phyloP scores from a whole-genome alignment of 768 basidiomycete genomes.

The Suillus discolor region DNA sequence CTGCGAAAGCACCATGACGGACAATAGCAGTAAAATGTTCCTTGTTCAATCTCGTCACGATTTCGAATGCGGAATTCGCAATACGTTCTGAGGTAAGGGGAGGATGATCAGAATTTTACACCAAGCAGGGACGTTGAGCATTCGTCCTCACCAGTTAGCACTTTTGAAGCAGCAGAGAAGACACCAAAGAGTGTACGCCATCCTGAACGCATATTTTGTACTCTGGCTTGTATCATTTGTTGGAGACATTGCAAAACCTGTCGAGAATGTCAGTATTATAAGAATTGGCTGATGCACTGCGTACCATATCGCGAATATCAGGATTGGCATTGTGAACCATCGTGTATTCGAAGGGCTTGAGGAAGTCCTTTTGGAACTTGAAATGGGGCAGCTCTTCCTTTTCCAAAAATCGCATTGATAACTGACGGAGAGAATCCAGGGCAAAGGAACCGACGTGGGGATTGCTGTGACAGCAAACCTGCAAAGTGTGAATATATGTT shows the following conservation, averaged over 20 bases:
- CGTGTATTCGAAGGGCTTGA: conserved; percentile 97
- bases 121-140: neutral
- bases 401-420: conserved; percentile 98
- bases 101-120: conserved; percentile 7
- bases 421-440: conserved; percentile 91
- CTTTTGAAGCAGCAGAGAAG: conserved; percentile 94
- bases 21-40: conserved; percentile 93
- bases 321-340: conserved; percentile 97
- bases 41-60: conserved; percentile 88
- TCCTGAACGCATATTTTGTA: conserved; percentile 94
- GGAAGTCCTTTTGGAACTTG: conserved; percentile 99
- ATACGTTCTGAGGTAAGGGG: conserved; percentile 66
- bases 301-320: conserved; percentile 94
- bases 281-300: conserved; percentile 11
- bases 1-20: conserved; percentile 91
- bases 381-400: conserved; percentile 98
- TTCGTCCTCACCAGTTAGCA: conserved; percentile 67
- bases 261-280: conserved; percentile 9
- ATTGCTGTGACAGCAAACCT: conserved; percentile 99
- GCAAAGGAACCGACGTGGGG: conserved; percentile 97
- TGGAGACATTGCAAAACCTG: conserved; percentile 97
- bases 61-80: conserved; percentile 92
- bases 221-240: conserved; percentile 97
- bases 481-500: conserved; percentile 11
- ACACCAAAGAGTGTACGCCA: conserved; percentile 99